A percentile compares a stretch with the other conserved stretches of the same genome.
Conservation (phyloP, 768 basidiomycete species). For the Amanita pallidorosea region DNA sequence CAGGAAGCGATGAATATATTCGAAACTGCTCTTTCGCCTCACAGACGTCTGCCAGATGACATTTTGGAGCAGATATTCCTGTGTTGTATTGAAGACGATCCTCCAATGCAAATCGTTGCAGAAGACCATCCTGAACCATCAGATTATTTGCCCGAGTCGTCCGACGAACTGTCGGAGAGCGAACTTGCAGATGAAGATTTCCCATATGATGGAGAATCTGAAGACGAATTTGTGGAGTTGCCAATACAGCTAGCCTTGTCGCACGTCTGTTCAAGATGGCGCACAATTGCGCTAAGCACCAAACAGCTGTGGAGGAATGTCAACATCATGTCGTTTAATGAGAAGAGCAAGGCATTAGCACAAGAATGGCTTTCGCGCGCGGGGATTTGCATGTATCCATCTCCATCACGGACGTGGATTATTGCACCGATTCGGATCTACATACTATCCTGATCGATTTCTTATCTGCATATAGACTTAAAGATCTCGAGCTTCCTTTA, state of each 20-base stretch:
- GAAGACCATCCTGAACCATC: not conserved
- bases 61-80: not conserved
- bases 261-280: not conserved
- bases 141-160: not conserved
- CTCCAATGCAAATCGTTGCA: not conserved
- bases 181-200: not conserved
- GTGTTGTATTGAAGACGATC: not conserved
- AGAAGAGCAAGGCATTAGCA: not conserved
- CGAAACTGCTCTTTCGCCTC: not conserved
- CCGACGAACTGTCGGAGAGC: not conserved
- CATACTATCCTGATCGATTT: too few relatives aligned
- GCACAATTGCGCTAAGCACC: not conserved
- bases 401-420: not conserved
- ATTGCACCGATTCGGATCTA: not conserved
- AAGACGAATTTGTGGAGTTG: not conserved
- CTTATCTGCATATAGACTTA: too few relatives aligned
- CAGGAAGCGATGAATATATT: not conserved
- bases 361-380: not conserved
- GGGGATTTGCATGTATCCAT: not conserved
- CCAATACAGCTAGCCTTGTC: not conserved
- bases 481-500: too few relatives aligned
- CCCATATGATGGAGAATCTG: not conserved
- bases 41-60: not conserved
- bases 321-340: not conserved
- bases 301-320: not conserved